Base-by-base conservation (phyloP, 73 alveolate genomes). In the Paramecium bursaria region DNA sequence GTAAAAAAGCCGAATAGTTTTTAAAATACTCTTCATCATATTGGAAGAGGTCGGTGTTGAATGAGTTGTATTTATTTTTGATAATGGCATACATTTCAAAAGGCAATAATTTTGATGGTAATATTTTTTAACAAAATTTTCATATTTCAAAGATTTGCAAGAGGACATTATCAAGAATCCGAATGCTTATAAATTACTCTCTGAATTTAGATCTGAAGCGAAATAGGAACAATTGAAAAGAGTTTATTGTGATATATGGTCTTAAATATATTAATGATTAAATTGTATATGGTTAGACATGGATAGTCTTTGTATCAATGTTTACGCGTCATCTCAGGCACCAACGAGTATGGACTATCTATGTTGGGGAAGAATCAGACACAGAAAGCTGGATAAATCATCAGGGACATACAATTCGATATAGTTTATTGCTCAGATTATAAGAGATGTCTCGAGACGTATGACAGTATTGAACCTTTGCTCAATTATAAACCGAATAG, bases 81-180 rank as follows among this genome's bases (percentile, higher is more conserved):
- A 67, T 67, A 39, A 39, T 39, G 5, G 53, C 82, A 11, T 67
- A 67, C 21, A 67, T 67, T 0, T 67, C 44, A 2, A 67, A 42
- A 42, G 82, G 82, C 19, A 57, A 67, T 11, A 67, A 67, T 35
- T 67, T 67, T 67, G 82, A 67, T 19, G 44, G 82, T 67, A 67
- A 67, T n/a, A n/a, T n/a, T n/a, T n/a, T n/a, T n/a, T n/a, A n/a
- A n/a, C n/a, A 19, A 54, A 42, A 39, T 57, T 4, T 21, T 19
- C 1, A 3, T 19, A 39, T 25, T 3, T 25, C 1, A 39, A 17
- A 67, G 82, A 22, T 31, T 39, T 67, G 33, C 46, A 15, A 33
- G n/a, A 31, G 6, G 82, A 67, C 44, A 67, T 67, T 15, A 33
- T 23, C 6, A 67, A 39, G 26, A 67, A 42, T 44, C 50, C 21